Conservation (phyloP, 2,329 filamentous ascomycete species). For the Westerdykella ornata region DNA sequence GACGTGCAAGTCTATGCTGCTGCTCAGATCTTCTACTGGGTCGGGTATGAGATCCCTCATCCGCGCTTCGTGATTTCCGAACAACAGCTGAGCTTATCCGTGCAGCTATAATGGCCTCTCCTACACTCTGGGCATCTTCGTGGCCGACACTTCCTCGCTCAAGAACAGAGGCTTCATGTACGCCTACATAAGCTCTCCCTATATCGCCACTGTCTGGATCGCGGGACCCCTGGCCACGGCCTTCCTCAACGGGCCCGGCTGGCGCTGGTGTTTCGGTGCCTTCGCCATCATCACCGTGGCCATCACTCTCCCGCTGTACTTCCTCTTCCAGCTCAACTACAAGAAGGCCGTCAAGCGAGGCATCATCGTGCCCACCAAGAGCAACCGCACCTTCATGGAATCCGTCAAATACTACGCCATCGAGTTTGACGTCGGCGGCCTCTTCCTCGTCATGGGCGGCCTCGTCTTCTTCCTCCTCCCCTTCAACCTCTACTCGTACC, state of each 20-base stretch:
- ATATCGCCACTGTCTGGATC: slow-evolving; percentile 26
- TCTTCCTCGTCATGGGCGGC: slow-evolving; percentile 54
- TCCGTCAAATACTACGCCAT: slow-evolving; percentile 49
- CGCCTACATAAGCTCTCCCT: slow-evolving; percentile 35
- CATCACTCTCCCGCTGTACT: slow-evolving; percentile 53
- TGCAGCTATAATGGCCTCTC: slow-evolving; percentile 48
- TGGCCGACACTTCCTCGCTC: slow-evolving; percentile 59
- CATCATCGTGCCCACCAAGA: slow-evolving; percentile 40
- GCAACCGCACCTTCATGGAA: slow-evolving; percentile 43
- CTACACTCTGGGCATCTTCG: slow-evolving; percentile 57
- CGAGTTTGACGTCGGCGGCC: slow-evolving; percentile 58
- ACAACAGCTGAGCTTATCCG: background rate
- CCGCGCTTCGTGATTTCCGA: slow-evolving; percentile 39
- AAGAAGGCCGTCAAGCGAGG: slow-evolving; percentile 53
- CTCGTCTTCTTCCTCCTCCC: slow-evolving; percentile 62
- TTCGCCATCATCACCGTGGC: slow-evolving; percentile 58
- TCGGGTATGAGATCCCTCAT: slow-evolving; percentile 43
- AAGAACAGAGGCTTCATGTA: slow-evolving; percentile 57
- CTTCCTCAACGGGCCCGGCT: slow-evolving; percentile 49
- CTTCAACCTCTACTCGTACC: slow-evolving; percentile 49
- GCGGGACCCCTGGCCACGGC: slow-evolving; percentile 5
- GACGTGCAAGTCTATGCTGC: slow-evolving; percentile 56
- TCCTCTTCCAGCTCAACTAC: slow-evolving; percentile 51
- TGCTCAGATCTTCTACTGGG: slow-evolving; percentile 58
- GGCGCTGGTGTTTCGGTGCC: slow-evolving; percentile 60